Conservation (phyloP, 768 basidiomycete species). For the Leccinum aurantiacum region DNA sequence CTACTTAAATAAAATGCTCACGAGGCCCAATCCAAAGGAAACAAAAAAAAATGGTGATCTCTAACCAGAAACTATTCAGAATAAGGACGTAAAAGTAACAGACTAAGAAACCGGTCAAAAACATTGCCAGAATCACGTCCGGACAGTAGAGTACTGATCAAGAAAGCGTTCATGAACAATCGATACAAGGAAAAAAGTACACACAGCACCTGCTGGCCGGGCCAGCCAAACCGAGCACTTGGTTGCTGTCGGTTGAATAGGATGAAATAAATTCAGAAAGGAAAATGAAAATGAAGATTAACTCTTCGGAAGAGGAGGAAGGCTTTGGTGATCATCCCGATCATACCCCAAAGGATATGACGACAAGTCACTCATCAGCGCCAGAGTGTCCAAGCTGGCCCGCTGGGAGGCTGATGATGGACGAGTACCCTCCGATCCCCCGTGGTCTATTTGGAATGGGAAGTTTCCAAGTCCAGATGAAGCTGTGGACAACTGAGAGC, state of each 20-base stretch:
- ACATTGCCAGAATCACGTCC: conserved; percentile 3
- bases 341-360: conserved; percentile 84
- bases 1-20: conserved; percentile 21
- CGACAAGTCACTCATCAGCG: conserved; percentile 77
- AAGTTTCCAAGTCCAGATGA: conserved; percentile 83
- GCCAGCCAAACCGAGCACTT: conserved; percentile 29
- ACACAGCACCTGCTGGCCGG: conserved; percentile 26
- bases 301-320: conserved; percentile 27
- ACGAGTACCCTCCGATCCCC: conserved; percentile 37
- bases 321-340: conserved; percentile 31
- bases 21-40: conserved; percentile 15
- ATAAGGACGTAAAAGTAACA: conserved; percentile 3
- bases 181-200: conserved; percentile 30
- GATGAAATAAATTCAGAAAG: conserved; percentile 6
- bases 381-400: conserved; percentile 83
- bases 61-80: background rate
- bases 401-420: conserved; percentile 49
- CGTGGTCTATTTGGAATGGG: conserved; percentile 83
- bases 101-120: conserved; percentile 7
- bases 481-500: conserved; percentile 72
- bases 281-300: conserved; percentile 15
- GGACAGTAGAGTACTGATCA: conserved; percentile 13
- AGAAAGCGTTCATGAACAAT: conserved; percentile 19
- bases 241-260: conserved; percentile 10
- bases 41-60: conserved; percentile 2